Evolutionary conservation across 345 rosid species (phyloP).

Genomic region (Jatropha curcas): DNA sequence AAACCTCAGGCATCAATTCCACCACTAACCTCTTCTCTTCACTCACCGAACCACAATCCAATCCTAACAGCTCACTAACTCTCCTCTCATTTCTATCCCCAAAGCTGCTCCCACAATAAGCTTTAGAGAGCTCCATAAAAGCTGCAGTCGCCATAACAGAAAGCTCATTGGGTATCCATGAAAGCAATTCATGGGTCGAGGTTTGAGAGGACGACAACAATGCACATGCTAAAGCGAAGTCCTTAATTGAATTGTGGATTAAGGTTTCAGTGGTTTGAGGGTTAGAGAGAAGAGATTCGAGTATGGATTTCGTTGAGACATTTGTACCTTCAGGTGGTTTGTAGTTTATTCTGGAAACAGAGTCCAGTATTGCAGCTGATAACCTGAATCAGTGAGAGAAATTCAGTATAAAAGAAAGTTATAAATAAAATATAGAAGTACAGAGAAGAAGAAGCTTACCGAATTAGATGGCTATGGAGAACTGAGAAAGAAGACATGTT

Average conservation of each 20-base stretch:
- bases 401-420: neutral
- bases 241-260: slow-evolving; percentile 32
- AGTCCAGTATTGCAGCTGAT: slow-evolving; percentile 38
- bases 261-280: slow-evolving; percentile 20
- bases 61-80: slow-evolving; percentile 25
- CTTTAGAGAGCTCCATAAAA: slow-evolving; percentile 44
- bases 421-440: neutral
- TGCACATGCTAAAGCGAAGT: slow-evolving; percentile 68
- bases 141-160: slow-evolving; percentile 33
- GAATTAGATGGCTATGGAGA: slow-evolving; percentile 47
- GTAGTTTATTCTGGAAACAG: slow-evolving; percentile 43
- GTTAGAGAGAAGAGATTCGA: slow-evolving; percentile 53
- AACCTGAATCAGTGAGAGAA: slow-evolving; percentile 38
- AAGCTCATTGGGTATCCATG: slow-evolving; percentile 61
- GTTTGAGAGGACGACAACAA: slow-evolving; percentile 55
- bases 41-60: slow-evolving; percentile 11
- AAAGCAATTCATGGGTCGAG: slow-evolving; percentile 58
- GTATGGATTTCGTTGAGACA: slow-evolving; percentile 46
- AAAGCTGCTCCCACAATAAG: slow-evolving; percentile 25
- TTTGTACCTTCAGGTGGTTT: slow-evolving; percentile 45
- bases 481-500: slow-evolving; percentile 41
- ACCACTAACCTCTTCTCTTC: slow-evolving; percentile 41
- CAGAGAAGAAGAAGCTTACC: slow-evolving; percentile 37
- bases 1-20: slow-evolving; percentile 54
- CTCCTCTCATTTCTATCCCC: slow-evolving; percentile 27